A percentile compares a stretch with the other conserved stretches of the same genome.
phyloP scores from a whole-genome alignment of 2,329 filamentous ascomycete genomes.

The Samsoniella hepiali region DNA sequence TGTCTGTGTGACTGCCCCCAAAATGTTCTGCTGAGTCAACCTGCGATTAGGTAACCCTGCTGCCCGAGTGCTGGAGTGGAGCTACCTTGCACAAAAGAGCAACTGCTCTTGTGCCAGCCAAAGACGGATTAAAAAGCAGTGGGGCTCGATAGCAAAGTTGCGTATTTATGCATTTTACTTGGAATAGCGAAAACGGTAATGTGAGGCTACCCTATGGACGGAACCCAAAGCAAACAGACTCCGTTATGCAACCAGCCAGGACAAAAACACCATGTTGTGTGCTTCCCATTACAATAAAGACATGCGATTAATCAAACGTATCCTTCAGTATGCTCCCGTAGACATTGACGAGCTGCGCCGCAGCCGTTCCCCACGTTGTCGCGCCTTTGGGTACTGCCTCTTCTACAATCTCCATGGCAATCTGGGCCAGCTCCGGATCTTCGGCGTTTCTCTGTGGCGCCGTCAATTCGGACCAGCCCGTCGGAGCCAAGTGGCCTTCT shows the following conservation, averaged over 20 bases:
- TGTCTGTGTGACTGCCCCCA: not conserved
- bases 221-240: constrained; percentile 2
- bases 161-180: constrained; percentile 8
- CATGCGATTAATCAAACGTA: constrained; percentile 9
- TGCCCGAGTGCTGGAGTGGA: constrained; percentile 34
- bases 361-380: constrained; percentile 33
- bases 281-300: not conserved
- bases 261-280: not conserved
- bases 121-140: not conserved
- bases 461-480: not conserved
- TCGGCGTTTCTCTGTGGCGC: constrained; percentile 3
- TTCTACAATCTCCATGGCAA: constrained; percentile 35
- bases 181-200: not conserved
- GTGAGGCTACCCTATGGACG: not conserved
- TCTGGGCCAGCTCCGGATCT: constrained; percentile 29
- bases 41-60: constrained; percentile 24
- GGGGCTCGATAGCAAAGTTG: not conserved
- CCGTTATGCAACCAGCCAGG: not conserved
- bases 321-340: constrained; percentile 26
- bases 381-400: constrained; percentile 24
- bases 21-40: constrained; percentile 16
- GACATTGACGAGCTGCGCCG: constrained; percentile 28
- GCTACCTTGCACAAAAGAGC: constrained; percentile 6
- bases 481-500: constrained; percentile 30
- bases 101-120: constrained; percentile 2